Evolutionary conservation across 495 filamentous ascomycete species (phyloP).

Genomic region (Hypoxylon fragiforme): DNA sequence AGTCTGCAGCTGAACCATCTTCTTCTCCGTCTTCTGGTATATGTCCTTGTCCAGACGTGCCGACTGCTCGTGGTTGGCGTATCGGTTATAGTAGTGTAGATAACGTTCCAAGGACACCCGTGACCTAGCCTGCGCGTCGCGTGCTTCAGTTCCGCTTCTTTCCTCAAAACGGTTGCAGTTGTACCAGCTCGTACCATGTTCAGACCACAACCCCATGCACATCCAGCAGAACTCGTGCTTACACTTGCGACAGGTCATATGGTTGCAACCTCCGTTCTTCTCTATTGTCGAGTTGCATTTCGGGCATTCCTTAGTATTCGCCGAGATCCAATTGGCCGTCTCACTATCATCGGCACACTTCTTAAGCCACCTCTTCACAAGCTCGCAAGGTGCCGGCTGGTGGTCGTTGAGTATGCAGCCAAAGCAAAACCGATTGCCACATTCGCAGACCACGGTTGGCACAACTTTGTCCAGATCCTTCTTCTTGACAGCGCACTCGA

Average conservation of each 20-base stretch:
- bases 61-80: constrained; percentile 97
- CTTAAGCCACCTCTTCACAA: constrained; percentile 96
- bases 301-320: constrained; percentile 97
- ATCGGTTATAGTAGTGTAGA: constrained; percentile 97
- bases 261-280: constrained; percentile 99
- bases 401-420: constrained; percentile 93
- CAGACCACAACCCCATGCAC: constrained; percentile 98
- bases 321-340: constrained; percentile 98
- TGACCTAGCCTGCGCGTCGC: constrained; percentile 87
- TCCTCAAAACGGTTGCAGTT: constrained; percentile 98
- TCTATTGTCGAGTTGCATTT: constrained; percentile 96
- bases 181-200: constrained; percentile 99
- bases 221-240: constrained; percentile 99
- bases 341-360: constrained; percentile 99
- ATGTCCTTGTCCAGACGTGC: constrained; percentile 97
- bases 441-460: constrained; percentile 83
- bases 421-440: constrained; percentile 89
- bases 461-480: constrained; percentile 82
- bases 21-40: constrained; percentile 94
- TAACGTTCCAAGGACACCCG: constrained; percentile 90
- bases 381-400: constrained; percentile 85
- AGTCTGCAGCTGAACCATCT: constrained; percentile 94
- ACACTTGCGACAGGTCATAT: constrained; percentile 99
- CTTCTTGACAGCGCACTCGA: constrained; percentile 85
- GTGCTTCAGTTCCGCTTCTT: constrained; percentile 85